These are phyloP conservation scores for Ilex paraguariensis DNA, from an alignment of 305 asterid genomes.

Conservation along the genomic window DNA sequence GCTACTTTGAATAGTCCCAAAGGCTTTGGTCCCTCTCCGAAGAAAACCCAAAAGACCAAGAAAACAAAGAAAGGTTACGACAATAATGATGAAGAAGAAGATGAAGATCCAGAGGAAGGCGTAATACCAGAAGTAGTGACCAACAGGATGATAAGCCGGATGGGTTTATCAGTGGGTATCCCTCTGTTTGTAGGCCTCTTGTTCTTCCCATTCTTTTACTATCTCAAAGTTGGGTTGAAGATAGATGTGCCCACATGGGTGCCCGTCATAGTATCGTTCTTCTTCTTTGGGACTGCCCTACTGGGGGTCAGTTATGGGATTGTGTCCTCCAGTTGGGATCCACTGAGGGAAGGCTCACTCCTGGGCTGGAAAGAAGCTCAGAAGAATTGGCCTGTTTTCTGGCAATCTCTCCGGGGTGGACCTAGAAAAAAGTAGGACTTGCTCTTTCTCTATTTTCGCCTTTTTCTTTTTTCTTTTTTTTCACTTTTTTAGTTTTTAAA, in stretches of 20 bases:
- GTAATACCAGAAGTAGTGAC: constrained; percentile 93
- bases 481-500: background rate
- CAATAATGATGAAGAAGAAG: constrained; percentile 30
- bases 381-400: constrained; percentile 96
- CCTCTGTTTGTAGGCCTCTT: constrained; percentile 72
- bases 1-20: constrained; percentile 74
- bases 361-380: constrained; percentile 92
- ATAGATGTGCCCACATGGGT: constrained; percentile 90
- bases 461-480: too few species aligned
- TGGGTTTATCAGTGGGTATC: constrained; percentile 70
- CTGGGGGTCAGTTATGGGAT: constrained; percentile 87
- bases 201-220: constrained; percentile 89
- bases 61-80: constrained; percentile 38
- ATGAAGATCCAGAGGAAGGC: constrained; percentile 39
- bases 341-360: constrained; percentile 78
- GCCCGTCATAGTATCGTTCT: constrained; percentile 77
- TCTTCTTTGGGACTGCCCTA: constrained; percentile 84
- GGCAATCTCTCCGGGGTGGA: constrained; percentile 73
- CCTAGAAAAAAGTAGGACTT: constrained; percentile 45
- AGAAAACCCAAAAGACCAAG: constrained; percentile 40
- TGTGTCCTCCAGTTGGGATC: constrained; percentile 99
- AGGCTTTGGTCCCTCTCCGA: constrained; percentile 74
- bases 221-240: constrained; percentile 71
- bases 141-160: constrained; percentile 82
- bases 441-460: background rate